These are phyloP conservation scores for Colletotrichum cuscutae DNA, from an alignment of 2,329 filamentous ascomycete genomes.

Conservation along the genomic window DNA sequence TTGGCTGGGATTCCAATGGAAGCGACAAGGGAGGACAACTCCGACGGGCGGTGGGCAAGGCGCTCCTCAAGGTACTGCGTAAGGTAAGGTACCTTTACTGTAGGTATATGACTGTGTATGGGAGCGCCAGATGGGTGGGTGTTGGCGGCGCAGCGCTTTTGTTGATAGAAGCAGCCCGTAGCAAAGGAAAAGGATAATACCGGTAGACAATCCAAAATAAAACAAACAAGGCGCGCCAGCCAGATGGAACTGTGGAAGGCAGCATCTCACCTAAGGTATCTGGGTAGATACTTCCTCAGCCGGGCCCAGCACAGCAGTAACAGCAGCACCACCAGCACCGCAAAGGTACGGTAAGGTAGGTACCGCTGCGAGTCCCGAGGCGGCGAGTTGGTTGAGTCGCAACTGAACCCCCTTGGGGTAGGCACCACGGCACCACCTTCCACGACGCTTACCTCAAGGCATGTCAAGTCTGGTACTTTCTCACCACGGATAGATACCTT, in stretches of 20 bases:
- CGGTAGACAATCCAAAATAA: neutral
- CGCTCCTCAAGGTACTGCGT: too few species aligned
- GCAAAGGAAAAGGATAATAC: neutral
- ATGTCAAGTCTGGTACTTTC: neutral
- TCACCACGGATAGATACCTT: neutral
- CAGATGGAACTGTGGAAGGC: neutral
- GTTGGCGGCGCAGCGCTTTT: neutral
- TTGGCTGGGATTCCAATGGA: conserved; percentile 22
- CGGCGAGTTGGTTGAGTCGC: too few species aligned
- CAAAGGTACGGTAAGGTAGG: neutral
- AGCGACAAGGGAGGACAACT: neutral
- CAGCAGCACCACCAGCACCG: neutral
- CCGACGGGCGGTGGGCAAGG: too few species aligned
- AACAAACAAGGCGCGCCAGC: conserved; percentile 19
- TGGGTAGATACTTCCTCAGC: neutral
- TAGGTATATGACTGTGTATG: neutral
- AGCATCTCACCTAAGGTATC: too few species aligned
- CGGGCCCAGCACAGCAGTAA: neutral
- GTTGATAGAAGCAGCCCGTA: neutral
- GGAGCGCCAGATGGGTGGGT: neutral
- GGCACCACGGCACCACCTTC: too few species aligned
- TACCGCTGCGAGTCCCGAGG: neutral
- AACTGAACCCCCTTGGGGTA: too few species aligned
- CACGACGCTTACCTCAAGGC: too few species aligned
- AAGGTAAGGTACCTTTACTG: too few species aligned